These are phyloP conservation scores for Tripterygium wilfordii DNA, from an alignment of 177 flowering plant genomes.

Conservation along the genomic window DNA sequence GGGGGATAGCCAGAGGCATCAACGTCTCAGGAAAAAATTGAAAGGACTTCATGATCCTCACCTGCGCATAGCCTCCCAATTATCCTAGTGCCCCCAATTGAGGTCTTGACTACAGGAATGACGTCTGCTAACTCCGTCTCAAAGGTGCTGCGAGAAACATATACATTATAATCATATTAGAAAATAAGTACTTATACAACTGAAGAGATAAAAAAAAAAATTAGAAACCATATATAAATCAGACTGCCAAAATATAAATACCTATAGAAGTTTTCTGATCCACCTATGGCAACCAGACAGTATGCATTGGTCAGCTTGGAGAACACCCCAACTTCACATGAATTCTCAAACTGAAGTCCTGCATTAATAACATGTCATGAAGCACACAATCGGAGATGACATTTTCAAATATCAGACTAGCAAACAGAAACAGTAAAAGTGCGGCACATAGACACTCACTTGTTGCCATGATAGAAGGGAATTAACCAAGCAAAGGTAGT, in stretches of 20 bases:
- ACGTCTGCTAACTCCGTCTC: conserved; percentile 78
- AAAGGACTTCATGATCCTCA: conserved; percentile 14
- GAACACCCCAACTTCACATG: conserved; percentile 32
- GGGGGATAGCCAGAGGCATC: too few relatives aligned
- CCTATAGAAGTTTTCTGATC: conserved; percentile 90
- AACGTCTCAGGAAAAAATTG: background rate
- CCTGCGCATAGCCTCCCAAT: conserved; percentile 85
- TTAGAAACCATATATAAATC: too few relatives aligned
- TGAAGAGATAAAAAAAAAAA: background rate
- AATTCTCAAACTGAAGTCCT: conserved; percentile 17
- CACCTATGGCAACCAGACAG: conserved; percentile 89
- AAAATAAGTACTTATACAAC: conserved; percentile 2
- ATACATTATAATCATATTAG: too few relatives aligned
- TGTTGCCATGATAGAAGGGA: too few relatives aligned
- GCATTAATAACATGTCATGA: background rate
- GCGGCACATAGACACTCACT: too few relatives aligned
- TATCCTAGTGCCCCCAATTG: conserved; percentile 77
- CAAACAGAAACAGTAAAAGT: too few relatives aligned
- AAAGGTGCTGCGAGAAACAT: conserved; percentile 45
- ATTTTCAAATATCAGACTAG: too few relatives aligned
- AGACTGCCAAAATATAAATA: too few relatives aligned
- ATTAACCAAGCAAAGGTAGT: too few relatives aligned
- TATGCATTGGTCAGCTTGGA: conserved; percentile 93
- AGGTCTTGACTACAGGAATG: conserved; percentile 89
- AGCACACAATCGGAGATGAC: background rate